A percentile compares a stretch with the other conserved stretches of the same genome.
These are phyloP conservation scores for Pleurozium schreberi DNA, from an alignment of 225 moss, liverwort and hornwort species.

Conservation along the genomic window DNA sequence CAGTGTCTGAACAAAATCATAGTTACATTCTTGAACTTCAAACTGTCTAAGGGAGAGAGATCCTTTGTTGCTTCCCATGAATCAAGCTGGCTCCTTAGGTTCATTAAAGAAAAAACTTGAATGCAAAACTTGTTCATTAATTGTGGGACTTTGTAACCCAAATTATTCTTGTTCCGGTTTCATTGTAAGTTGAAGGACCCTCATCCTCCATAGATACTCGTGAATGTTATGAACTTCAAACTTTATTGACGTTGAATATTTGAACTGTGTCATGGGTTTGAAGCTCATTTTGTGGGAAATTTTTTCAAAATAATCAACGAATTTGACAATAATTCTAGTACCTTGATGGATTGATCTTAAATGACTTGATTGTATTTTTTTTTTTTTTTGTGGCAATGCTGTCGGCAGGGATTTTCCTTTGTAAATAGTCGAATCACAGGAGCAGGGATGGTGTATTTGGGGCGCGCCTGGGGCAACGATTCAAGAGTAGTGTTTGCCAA, in stretches of 20 bases:
- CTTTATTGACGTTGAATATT: background rate
- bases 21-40: background rate
- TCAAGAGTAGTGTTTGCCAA: slow-evolving; percentile 42
- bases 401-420: slow-evolving; percentile 39
- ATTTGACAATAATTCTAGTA: background rate
- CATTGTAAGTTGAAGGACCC: background rate
- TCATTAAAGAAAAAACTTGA: no score
- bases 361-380: background rate
- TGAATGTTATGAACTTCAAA: background rate
- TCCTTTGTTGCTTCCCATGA: background rate
- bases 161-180: background rate
- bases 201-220: background rate
- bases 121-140: background rate
- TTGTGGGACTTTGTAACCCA: background rate
- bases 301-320: background rate
- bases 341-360: background rate
- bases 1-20: background rate
- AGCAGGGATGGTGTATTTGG: slow-evolving; percentile 25
- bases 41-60: background rate
- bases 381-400: background rate
- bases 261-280: background rate
- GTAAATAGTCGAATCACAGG: slow-evolving; percentile 24
- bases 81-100: no score
- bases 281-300: no score
- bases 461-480: slow-evolving; percentile 31